Percentiles rank a stretch among this genome's conserved stretches.
These are phyloP conservation scores for Aspergillus coremiiformis DNA, from an alignment of 495 filamentous ascomycete species.

Conservation along the genomic window DNA sequence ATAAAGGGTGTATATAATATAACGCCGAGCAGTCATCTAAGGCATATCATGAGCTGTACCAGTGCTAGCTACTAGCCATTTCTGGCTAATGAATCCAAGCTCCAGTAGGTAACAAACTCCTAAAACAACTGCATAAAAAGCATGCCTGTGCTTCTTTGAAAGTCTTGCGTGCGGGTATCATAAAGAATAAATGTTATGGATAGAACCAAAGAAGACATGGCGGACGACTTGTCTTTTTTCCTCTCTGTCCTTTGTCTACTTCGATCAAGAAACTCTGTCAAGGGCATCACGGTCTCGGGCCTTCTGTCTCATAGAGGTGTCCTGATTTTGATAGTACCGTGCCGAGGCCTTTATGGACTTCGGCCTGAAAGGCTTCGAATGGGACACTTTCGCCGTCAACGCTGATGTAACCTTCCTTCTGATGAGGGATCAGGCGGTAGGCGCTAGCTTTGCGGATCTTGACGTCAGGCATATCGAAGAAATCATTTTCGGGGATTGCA, in stretches of 20 bases:
- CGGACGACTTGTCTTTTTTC: not conserved
- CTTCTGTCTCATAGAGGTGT: constrained; percentile 66
- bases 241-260: not conserved
- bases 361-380: constrained; percentile 83
- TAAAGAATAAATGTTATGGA: constrained; percentile 5
- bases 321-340: constrained; percentile 68
- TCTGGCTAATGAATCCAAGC: not conserved
- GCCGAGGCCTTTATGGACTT: constrained; percentile 80
- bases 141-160: constrained; percentile 15
- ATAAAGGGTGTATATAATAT: not conserved
- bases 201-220: constrained; percentile 2
- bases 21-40: not conserved
- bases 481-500: constrained; percentile 58
- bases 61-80: not conserved
- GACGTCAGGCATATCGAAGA: constrained; percentile 74
- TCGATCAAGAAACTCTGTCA: not conserved
- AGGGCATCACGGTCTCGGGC: constrained; percentile 24
- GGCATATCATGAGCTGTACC: not conserved
- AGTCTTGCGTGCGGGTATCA: constrained; percentile 36
- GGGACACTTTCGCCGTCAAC: constrained; percentile 87
- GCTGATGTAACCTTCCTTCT: constrained; percentile 73
- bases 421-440: constrained; percentile 73
- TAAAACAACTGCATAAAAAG: constrained; percentile 12
- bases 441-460: constrained; percentile 72
- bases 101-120: not conserved